Percentiles rank a stretch among this genome's conserved stretches.
These are phyloP conservation scores for Eruca vesicaria DNA, from an alignment of 441 rosid species.

Conservation along the genomic window DNA sequence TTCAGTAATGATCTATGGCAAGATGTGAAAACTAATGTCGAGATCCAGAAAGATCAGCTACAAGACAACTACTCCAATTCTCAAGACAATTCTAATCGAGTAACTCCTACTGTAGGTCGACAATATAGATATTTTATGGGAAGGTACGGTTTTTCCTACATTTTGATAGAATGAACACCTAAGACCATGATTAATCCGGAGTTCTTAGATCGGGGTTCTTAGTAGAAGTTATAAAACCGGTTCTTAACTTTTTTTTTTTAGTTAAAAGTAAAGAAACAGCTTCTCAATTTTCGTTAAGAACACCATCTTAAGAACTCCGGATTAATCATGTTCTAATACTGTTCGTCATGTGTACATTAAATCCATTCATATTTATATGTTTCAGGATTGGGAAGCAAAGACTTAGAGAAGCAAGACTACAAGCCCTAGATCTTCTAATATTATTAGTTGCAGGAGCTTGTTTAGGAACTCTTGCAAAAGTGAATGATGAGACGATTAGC, in stretches of 20 bases:
- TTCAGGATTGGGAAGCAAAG: conserved; percentile 62
- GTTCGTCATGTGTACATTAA: not conserved
- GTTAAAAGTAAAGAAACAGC: no score
- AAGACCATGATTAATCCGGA: no score
- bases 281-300: no score
- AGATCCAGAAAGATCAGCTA: conserved; percentile 36
- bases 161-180: not conserved
- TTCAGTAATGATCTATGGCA: conserved; percentile 48
- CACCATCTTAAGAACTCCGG: no score
- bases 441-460: conserved; percentile 68
- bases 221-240: no score
- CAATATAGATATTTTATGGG: conserved; percentile 63
- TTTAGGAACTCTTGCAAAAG: conserved; percentile 70
- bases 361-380: not conserved
- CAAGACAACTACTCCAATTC: conserved; percentile 37
- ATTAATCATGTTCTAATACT: no score
- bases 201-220: no score
- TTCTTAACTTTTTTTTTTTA: no score
- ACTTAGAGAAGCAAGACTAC: conserved; percentile 58
- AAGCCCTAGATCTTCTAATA: conserved; percentile 55
- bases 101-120: conserved; percentile 45
- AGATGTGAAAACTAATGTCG: conserved; percentile 41
- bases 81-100: conserved; percentile 53
- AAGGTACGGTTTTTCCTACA: conserved; percentile 32
- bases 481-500: conserved; percentile 59